phyloP scores from a whole-genome alignment of 2,329 filamentous ascomycete species.

The Colletotrichum sp. region DNA sequence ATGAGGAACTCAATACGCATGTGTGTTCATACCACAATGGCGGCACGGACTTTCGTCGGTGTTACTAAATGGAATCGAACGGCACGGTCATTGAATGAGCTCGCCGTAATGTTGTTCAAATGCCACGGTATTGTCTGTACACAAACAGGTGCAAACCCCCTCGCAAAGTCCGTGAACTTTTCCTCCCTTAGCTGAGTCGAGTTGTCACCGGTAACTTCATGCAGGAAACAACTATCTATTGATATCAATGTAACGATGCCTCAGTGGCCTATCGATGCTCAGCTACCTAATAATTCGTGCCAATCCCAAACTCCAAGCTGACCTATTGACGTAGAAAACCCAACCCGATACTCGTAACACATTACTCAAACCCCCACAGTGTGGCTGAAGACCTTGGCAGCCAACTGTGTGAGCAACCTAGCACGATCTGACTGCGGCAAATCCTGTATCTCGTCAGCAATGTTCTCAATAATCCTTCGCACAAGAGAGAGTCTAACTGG shows the following conservation, averaged over 20 bases:
- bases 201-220: background rate
- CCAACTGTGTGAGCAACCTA: slow-evolving; percentile 81
- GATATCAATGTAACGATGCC: background rate
- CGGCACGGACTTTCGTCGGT: background rate
- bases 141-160: background rate
- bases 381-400: slow-evolving; percentile 85
- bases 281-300: background rate
- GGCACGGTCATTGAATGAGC: background rate
- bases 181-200: background rate
- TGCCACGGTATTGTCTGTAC: background rate
- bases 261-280: background rate
- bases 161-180: background rate
- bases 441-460: slow-evolving; percentile 54
- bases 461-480: too few species aligned
- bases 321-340: background rate
- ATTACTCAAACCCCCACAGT: slow-evolving; percentile 63
- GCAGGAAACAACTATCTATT: background rate
- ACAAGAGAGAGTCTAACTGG: slow-evolving; percentile 5
- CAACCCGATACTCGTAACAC: background rate
- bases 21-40: background rate
- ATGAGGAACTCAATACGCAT: background rate
- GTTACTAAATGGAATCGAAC: background rate
- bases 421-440: slow-evolving; percentile 84
- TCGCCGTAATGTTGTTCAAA: background rate
- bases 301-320: slow-evolving; percentile 18